Percentiles rank a stretch among this genome's conserved stretches.
These are phyloP conservation scores for Podila clonocystis DNA, from an alignment of 192 early-diverging fungal genomes.

Conservation along the genomic window DNA sequence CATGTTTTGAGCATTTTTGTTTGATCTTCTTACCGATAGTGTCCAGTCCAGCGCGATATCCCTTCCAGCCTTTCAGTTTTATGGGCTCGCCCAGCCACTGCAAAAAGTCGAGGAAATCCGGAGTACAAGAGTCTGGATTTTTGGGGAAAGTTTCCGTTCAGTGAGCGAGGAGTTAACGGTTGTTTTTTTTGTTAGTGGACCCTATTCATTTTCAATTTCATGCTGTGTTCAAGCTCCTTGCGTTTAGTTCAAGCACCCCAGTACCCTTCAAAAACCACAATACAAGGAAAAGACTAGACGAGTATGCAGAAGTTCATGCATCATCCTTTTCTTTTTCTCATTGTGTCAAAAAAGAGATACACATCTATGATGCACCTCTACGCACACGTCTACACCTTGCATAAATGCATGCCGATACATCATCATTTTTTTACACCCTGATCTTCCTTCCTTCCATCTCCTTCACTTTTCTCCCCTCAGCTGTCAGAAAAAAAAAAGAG, in stretches of 20 bases:
- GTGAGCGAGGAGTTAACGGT: not conserved
- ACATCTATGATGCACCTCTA: not conserved
- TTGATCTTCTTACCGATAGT: constrained; percentile 54
- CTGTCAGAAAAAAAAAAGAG: not conserved
- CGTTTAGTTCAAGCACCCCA: too few relatives aligned
- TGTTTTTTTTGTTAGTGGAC: too few relatives aligned
- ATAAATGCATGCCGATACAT: too few relatives aligned
- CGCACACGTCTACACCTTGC: not conserved
- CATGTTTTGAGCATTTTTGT: not conserved
- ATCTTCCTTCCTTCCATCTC: not conserved
- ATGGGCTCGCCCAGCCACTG: constrained; percentile 77
- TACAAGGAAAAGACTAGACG: too few relatives aligned
- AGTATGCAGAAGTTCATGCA: too few relatives aligned
- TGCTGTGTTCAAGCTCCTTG: too few relatives aligned
- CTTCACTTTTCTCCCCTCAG: not conserved
- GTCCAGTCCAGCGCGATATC: constrained; percentile 77
- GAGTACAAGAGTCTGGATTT: constrained; percentile 60
- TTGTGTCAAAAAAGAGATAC: too few relatives aligned
- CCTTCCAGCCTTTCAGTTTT: constrained; percentile 73
- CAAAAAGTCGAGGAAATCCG: constrained; percentile 70
- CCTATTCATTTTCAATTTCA: too few relatives aligned
- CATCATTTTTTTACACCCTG: too few relatives aligned
- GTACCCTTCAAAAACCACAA: too few relatives aligned
- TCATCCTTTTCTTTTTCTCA: too few relatives aligned
- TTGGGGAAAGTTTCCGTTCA: not conserved